Base-by-base conservation (phyloP, 2,329 filamentous ascomycete species). In the Beauveria pseudobassiana region DNA sequence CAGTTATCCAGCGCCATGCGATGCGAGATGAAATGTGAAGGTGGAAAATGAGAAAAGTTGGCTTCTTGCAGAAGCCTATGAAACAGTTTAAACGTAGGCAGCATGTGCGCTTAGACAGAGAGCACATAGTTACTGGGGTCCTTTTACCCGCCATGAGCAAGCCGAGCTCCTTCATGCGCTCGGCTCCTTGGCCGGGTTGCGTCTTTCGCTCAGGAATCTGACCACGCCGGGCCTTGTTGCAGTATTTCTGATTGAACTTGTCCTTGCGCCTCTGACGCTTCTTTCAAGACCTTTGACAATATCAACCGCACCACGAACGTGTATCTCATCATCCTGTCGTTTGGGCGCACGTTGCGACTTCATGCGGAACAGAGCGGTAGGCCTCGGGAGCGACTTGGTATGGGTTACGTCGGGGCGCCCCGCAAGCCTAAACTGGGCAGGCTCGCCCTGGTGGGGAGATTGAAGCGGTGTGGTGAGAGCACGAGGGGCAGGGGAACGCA, bases 201-300 rank as follows among this genome's bases (percentile, higher is more conserved):
- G 90, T 86, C 68, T 85, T 87, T 67, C 87, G 85, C 67, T 83
- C 82, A 3, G 78, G 76, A 24, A 83, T 79, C 67, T 84, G 81
- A 14, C 83, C 83, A 70, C 91, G 92, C 65, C 87, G 86, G 62
- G 87, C 88, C 69, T 91, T 90, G 72, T 91, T 88, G 77, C 90
- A 96, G 71, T 93, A 89, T 73, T 96, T 95, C 69, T 93, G 88
- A 72, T 90, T 88, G 70, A 92, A 89, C 75, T 97, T 96, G 75
- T 98, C 93, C 77, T 89, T 92, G 68, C 95, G 89, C 66, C 95
- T 87, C 77, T 95, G 90, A 28, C 93, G 88, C 78, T 96, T 98
- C 75, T 90, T 78, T 99, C 95, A 1, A 99, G 83, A 9, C 95
- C 95, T 74, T 96, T 96, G 75, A 97, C 90, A 64, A 97, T 99